Evolutionary conservation across 2,329 filamentous ascomycete species (phyloP), one percentile per base, ranked within the genome.

Genomic region (Fusarium bulbicola): DNA sequence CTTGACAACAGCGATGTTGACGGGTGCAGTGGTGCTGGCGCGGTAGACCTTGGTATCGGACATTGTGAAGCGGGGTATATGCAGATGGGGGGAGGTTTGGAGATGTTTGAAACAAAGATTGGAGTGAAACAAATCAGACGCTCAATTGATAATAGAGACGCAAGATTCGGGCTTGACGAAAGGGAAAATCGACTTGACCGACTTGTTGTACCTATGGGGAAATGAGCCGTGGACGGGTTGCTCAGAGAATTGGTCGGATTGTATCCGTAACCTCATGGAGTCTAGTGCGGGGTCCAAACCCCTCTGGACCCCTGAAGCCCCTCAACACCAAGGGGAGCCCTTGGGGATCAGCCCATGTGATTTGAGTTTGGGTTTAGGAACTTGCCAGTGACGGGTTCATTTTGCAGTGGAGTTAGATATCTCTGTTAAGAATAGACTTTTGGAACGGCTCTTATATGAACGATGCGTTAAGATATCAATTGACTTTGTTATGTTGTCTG

Each of bases 1-100:
- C 93, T 98, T 98, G 85, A 98, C 96, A 65, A 98, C 95, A 75
- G 95, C 95, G 81, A 98, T 98, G 87, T 98, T 98, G 80, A 98
- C 95, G 20, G 95, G 96, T 45, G 96, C 96, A 73, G 95, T 98
- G 67, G 96, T 98, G 86, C 93, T 98, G 77, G 96, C 94, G 79
- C 95, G 92, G 86, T 97, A 95, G 79, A 98, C 89, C 64, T 86
- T 87, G 59, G 78, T 83, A 76, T 86, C 86, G 37, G 85, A 82
- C 86, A 87, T 87, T 72, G 56, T 63, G 71, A 70, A 56, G 58
- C 28, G 46, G 67, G 46, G 67, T 68, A 42, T 66, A 66, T 21
- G 26, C 14, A 39, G 42, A 50, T 28, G 36, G 26, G 40, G 42
- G 20, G 30, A 30, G 21, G 54, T 46, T 30, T 49, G 39, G 50